Evolutionary conservation across 2,329 filamentous ascomycete genomes (phyloP), one percentile per base, ranked within the genome.

Genomic region (Nectriaceae sp.): DNA sequence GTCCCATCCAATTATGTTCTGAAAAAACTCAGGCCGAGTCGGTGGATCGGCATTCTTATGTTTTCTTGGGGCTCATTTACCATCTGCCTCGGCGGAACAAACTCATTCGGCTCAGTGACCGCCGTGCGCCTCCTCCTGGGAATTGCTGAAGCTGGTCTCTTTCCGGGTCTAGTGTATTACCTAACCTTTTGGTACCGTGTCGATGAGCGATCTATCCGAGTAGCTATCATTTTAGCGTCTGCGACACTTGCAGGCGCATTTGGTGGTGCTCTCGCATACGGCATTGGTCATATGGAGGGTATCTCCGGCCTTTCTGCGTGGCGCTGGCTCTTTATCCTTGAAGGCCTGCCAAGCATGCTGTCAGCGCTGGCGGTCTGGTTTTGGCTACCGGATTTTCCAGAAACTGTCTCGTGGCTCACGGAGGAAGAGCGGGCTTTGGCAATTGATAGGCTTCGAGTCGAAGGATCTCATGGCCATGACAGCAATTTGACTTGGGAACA

Each of bases 201-300:
- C 10, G 53, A 54, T 15, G 64, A 66, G 49, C 61, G 63, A 44
- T 50, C 54, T 24, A 55, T 52, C 21, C 60, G 64, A 3, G 62
- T 65, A 26, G 85, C 84, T 3, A 80, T 86, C 20, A 88, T 88
- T 72, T 88, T 89, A 69, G 85, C 82, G 2, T 84, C 84, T 0
- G 85, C 86, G 1, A 84, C 86, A 0, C 69, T 88, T 0, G 82
- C 84, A 1, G 86, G 86, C 0, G 85, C 79, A 0, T 85, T 85
- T 53, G 82, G 81, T 60, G 82, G 41, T 36, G 18, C 84, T 4
- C 72, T 85, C 13, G 82, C 82, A 0, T 80, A 79, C 3, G 80
- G 77, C 0, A 84, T 85, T 20, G 40, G 40, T 3, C 8, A 3
- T 3, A 42, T 42, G 77, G 67, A 77, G 42, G 78, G 79, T 2